Evolutionary conservation across 345 rosid species (phyloP), one percentile per base, ranked within the genome.

Genomic region (Salix exigua): DNA sequence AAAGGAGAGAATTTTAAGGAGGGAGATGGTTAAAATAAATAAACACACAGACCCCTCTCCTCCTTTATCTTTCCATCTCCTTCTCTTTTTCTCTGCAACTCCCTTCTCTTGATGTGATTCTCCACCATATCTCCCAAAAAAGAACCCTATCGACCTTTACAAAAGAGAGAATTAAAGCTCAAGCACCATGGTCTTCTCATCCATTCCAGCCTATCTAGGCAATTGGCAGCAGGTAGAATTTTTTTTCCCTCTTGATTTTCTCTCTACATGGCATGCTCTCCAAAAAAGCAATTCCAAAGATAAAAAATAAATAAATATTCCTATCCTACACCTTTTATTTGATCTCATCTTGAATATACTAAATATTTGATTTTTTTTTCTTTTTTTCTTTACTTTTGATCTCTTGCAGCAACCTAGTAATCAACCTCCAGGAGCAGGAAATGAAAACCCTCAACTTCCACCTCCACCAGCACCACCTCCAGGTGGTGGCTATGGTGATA

Each of bases 171-270:
- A 73, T 58, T 73, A 67, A 80, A 81, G 75, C 72, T 73, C 64
- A 80, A 85, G 82, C 73, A 78, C 82, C 81, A 90, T 90, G 94
- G 88, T 78, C 82, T 90, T 88, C 84, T 73, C 91, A 63, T 88
- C 94, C 50, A 64, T 78, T 87, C 90, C 90, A 53, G 72, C 82
- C 82, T 89, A 88, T 82, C 81, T 87, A 70, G 94, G 88, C 77
- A 84, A 80, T 82, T 89, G 94, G 94, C 91, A 79, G 18, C 88
- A 86, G 90, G 92, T 88, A 72, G 26, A 12, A 2, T 11, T 13
- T 68, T 76, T 76, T n/a, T 42, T 17, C 61, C 28, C 21, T 44
- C 63, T 31, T 35, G n/a, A 50, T 8, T 58, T 35, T 50, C 68
- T n/a, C 38, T 33, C 48, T 31, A 13, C 48, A 46, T 65, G 69